Percentiles rank a stretch among this genome's conserved stretches.
phyloP scores from a whole-genome alignment of 140 eudicot genomes.

The Ambrosia hybrid region DNA sequence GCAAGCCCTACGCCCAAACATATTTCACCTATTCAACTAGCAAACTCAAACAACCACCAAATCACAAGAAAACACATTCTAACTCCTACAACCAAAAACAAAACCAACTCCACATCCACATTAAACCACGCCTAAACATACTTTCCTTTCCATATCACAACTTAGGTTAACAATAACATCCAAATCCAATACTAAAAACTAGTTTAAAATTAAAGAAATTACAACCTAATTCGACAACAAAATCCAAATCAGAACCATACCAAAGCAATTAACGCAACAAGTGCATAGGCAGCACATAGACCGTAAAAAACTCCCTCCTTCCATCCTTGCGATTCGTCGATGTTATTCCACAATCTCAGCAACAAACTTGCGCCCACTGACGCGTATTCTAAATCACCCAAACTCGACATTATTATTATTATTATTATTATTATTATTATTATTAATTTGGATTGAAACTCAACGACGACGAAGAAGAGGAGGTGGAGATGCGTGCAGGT shows the following conservation, averaged over 20 bases:
- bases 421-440: too few relatives aligned
- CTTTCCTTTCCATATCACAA: too few relatives aligned
- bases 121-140: not conserved
- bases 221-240: not conserved
- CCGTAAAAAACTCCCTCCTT: conserved; percentile 47
- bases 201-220: too few relatives aligned
- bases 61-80: not conserved
- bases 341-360: conserved; percentile 40
- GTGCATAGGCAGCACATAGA: conserved; percentile 56
- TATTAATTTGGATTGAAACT: not conserved
- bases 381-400: conserved; percentile 20
- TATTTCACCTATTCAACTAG: not conserved
- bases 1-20: too few relatives aligned
- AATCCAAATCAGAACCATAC: conserved; percentile 20
- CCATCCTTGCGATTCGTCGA: conserved; percentile 36
- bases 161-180: too few relatives aligned
- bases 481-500: conserved; percentile 29
- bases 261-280: conserved; percentile 56
- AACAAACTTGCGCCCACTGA: conserved; percentile 9
- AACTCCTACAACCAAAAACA: conserved; percentile 2
- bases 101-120: not conserved
- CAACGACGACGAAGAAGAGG: conserved; percentile 21
- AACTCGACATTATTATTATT: conserved; percentile 1
- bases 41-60: conserved; percentile 12
- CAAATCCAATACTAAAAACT: too few relatives aligned